A percentile compares a stretch with the other conserved stretches of the same genome.
Conservation (phyloP, 2,329 filamentous ascomycete species). For the Karstenula rhodostoma region DNA sequence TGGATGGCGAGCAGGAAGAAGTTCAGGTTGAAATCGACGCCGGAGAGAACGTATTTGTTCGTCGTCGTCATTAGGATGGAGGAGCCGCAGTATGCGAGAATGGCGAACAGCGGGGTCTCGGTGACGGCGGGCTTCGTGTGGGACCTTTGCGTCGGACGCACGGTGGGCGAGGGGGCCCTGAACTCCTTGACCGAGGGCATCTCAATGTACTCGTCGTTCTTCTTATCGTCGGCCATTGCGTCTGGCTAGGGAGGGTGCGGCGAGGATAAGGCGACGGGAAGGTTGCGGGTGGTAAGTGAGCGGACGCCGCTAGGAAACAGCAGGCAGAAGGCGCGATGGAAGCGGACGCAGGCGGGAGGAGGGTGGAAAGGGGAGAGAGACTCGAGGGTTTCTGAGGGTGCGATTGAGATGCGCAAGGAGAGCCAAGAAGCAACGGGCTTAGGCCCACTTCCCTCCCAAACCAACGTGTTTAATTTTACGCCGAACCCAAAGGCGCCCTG, state of each 20-base stretch:
- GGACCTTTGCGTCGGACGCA: conserved; percentile 46
- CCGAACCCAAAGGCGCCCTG: conserved; percentile 23
- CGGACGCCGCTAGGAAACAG: conserved; percentile 9
- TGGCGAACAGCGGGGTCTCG: conserved; percentile 80
- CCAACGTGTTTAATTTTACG: conserved; percentile 36
- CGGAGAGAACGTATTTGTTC: conserved; percentile 98
- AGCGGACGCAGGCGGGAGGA: background rate
- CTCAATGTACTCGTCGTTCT: conserved; percentile 78
- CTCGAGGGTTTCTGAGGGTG: background rate
- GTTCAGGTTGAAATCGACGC: conserved; percentile 90
- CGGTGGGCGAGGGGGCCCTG: conserved; percentile 57
- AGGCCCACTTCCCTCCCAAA: conserved; percentile 36
- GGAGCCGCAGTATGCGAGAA: conserved; percentile 89
- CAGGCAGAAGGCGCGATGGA: conserved; percentile 10
- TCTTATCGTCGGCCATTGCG: conserved; percentile 88
- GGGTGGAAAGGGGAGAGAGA: background rate
- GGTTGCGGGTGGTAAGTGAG: conserved; percentile 19
- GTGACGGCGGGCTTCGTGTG: conserved; percentile 56
- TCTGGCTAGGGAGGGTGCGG: conserved; percentile 18
- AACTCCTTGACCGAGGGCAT: conserved; percentile 60
- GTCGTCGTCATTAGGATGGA: conserved; percentile 99
- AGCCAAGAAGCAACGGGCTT: conserved; percentile 23
- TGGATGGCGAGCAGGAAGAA: conserved; percentile 94
- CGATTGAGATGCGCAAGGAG: conserved; percentile 16
- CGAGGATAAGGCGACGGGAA: conserved; percentile 13